These are phyloP conservation scores for Leucosporidium yakuticum DNA, from an alignment of 768 basidiomycete genomes.

Conservation along the genomic window DNA sequence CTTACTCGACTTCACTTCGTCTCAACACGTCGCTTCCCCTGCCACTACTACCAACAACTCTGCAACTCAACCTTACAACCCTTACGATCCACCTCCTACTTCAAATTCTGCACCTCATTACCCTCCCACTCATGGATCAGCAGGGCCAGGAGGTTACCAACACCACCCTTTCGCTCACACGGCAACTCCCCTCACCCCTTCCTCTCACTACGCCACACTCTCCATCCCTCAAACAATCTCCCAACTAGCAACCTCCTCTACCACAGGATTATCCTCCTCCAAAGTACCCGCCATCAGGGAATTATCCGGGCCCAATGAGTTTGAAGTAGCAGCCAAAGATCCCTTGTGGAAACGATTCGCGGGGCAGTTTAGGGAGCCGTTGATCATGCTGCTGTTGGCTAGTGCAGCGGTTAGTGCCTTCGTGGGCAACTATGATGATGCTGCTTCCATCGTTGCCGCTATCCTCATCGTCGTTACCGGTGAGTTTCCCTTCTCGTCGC, in stretches of 20 bases:
- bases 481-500: conserved; percentile 43
- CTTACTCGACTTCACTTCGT: conserved; percentile 7
- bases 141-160: background rate
- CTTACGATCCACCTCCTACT: background rate
- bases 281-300: conserved; percentile 37
- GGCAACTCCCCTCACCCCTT: conserved; percentile 25
- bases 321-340: conserved; percentile 75
- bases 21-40: background rate
- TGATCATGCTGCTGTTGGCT: conserved; percentile 82
- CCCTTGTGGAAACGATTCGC: conserved; percentile 78
- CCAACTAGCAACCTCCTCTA: conserved; percentile 16
- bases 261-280: conserved; percentile 26
- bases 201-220: conserved; percentile 25
- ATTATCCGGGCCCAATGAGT: conserved; percentile 61
- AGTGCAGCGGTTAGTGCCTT: conserved; percentile 82
- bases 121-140: background rate
- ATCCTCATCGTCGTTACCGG: conserved; percentile 89
- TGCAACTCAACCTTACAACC: background rate
- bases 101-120: background rate
- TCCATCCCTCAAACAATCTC: conserved; percentile 24
- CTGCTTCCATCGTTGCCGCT: conserved; percentile 83
- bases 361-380: conserved; percentile 91
- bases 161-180: conserved; percentile 35
- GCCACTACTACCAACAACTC: conserved; percentile 4
- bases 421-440: conserved; percentile 95